Base-by-base conservation (phyloP, 2,329 filamentous ascomycete species). In the Biscogniauxia sp. region DNA sequence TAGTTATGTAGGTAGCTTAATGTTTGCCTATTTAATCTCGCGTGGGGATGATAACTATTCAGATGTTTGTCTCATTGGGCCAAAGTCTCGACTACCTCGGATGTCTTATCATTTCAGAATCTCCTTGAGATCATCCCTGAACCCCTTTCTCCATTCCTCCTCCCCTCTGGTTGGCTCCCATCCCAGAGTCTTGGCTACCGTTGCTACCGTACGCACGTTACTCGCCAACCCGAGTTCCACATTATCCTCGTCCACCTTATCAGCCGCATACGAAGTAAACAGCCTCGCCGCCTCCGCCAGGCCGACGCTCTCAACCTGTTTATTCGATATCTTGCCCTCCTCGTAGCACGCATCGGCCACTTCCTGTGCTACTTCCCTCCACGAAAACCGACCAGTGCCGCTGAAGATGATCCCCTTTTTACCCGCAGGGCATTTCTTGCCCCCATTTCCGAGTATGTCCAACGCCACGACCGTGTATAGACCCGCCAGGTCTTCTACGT, bases 361-460 rank as follows among this genome's bases (percentile, higher is more conserved):
- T 1, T 66, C 63, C 41, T 75, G 64, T 1, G 75, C 72, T 3
- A 80, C 61, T 5, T 77, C 73, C 11, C 62, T 66, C 79, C 79
- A 82, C 1, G 69, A 71, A 62, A 78, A 73, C 3, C 67, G 68
- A 0, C 77, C 78, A 0, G 74, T 77, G 8, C 73, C 75, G 15
- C 71, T 72, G 64, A 82, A 83, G 59, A 78, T 77, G 54, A 78
- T 77, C 0, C 74, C 79, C 56, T 71, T 67, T 61, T 74, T 75
- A 0, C 76, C 77, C 2, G 54, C 67, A 1, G 74, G 77, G 11
- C 78, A 62, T 2, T 68, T 62, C 13, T 73, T 66, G 0, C 70
- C 70, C 20, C 62, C 58, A 1, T 62, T 45, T 1, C 68, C 67
- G 5, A 80, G 58, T 1, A 76, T 68, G 9, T 71, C 71, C 8